Evolutionary conservation across 2,329 filamentous ascomycete species (phyloP), one percentile per base, ranked within the genome.

Genomic region (Aspergillus jensenii): DNA sequence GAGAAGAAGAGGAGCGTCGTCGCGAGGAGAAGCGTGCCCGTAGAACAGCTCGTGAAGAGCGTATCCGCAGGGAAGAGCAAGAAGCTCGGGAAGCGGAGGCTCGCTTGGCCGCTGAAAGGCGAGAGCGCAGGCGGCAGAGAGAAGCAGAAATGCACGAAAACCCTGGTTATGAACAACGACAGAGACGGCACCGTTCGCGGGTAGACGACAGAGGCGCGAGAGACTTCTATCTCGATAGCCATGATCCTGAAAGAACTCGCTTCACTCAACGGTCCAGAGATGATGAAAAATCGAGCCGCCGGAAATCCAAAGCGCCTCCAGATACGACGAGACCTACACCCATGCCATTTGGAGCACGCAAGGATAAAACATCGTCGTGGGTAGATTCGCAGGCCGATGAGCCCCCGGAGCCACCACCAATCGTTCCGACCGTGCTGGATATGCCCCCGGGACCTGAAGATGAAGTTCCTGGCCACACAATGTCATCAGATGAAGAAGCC

Each of bases 1-100:
- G 68, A 61, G 75, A 76, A 56, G 66, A 72, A 27, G 59, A 59
- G 46, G 51, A 58, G 46, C 46, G 68, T 19, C 71, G 68, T 6
- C 69, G 60, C 17, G 70, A 67, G 55, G 73, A 73, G 59, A 69
- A 68, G 61, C 58, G 67, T 60, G 65, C 71, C 50, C 68, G 74
- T 52, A 66, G 69, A 59, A 68, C 71, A 39, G 68, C 73, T 59
- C 65, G 73, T 27, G 70, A 74, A 65, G 68, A 74, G 54, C 69
- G 66, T 9, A 67, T 67, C 39, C 66, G 63, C 11, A 60, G 68
- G 49, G 71, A 76, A 54, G 86, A 88, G 50, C 78, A 82, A 6
- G 83, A 83, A 46, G 80, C 59, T 76, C 77, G 57, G 77, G 80
- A 55, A 83, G 85, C 60, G 85, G 58, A 86, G 83, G 86, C 86